Evolutionary conservation across 345 rosid genomes (phyloP).

Genomic region (Trapa incisa): DNA sequence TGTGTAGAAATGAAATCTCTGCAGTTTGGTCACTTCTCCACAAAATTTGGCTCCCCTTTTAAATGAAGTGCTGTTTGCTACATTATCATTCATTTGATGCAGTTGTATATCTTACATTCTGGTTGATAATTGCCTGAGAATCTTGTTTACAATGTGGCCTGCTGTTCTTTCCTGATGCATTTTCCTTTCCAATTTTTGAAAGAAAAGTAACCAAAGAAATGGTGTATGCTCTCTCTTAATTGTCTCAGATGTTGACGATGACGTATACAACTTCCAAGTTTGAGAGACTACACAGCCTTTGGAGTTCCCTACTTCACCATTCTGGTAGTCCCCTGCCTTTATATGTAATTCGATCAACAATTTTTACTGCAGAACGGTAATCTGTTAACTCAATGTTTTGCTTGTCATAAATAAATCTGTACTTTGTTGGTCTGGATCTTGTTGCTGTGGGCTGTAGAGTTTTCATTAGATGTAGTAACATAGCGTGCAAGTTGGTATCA

Average conservation of each 20-base stretch:
- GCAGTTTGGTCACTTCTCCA: background rate
- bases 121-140: background rate
- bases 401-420: background rate
- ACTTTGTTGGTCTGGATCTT: background rate
- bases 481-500: too few relatives aligned
- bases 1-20: background rate
- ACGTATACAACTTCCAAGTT: conserved; percentile 2
- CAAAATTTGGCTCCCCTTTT: background rate
- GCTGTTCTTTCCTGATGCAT: background rate
- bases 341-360: background rate
- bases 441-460: background rate
- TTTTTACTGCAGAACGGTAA: background rate
- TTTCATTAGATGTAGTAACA: background rate
- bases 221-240: background rate
- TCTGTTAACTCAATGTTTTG: background rate
- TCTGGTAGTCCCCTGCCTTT: background rate
- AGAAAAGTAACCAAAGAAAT: background rate
- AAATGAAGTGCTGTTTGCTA: background rate
- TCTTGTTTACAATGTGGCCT: background rate
- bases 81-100: background rate
- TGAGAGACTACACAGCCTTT: background rate
- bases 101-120: background rate
- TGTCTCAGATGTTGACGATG: conserved; percentile 1
- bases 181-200: background rate
- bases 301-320: too few relatives aligned